Evolutionary conservation across 2,329 filamentous ascomycete genomes (phyloP), one percentile per base, ranked within the genome.

Genomic region (Zymoseptoria crescenta): DNA sequence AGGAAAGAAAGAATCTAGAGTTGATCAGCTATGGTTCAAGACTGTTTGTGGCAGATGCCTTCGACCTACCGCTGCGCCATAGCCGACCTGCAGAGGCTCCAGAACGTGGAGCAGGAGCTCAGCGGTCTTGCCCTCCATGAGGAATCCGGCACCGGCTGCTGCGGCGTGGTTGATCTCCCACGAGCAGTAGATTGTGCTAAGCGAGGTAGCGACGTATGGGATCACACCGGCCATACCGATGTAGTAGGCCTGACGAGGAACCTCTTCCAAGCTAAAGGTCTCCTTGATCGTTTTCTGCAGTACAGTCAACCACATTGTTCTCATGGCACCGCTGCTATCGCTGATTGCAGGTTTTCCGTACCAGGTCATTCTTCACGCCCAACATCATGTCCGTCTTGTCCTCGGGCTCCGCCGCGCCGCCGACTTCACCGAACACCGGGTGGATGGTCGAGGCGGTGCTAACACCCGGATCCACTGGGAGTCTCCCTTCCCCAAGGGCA

Each of bases 11-110:
- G 88, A 68, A 96, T 94, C 85, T 88, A 63, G 54, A 4, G 20
- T 29, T 27, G 56, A 8, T 55, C 50, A 55, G 52, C 51, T 4
- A 51, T 57, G 9, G 35, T 21, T 27, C 10, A 10, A 10, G 6
- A n/a, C 3, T 10, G 55, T 55, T 4, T 49, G 24, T 9, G 16
- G 27, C 21, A 9, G 30, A 30, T 29, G 52, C 24, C 41, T 10
- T 41, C 49, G 55, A 80, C 84, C 74, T 78, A 87, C 85, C 59
- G 95, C 85, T 53, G 92, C 93, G 57, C 93, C 92, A 68, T 95
- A 96, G 60, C 91, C 92, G 57, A 96, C 82, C 75, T 96, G 93
- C 56, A 96, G 77, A 10, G 91, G 91, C 76, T 96, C 91, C 29
- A 96, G 79, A 16, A 91, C 73, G 65, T 87, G 82, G 8, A 96